phyloP scores from a whole-genome alignment of 495 filamentous ascomycete species.

The Lasiosphaeria ovina region DNA sequence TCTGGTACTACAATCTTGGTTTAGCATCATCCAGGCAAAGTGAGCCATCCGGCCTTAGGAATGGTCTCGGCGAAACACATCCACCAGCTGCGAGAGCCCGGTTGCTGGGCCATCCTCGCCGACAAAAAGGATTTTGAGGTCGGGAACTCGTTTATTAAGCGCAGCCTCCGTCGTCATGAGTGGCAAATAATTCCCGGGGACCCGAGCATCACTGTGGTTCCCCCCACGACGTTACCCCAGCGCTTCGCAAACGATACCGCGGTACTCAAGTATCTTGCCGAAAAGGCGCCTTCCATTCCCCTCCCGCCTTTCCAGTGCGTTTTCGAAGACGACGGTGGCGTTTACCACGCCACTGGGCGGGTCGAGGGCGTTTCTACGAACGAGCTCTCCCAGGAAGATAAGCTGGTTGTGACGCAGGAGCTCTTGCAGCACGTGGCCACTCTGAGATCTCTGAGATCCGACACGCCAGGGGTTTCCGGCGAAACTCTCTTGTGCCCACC shows the following conservation, averaged over 20 bases:
- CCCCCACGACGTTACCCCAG: neutral
- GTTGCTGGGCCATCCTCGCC: neutral
- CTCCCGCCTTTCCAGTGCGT: neutral
- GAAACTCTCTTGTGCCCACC: conserved; percentile 4
- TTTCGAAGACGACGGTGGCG: neutral
- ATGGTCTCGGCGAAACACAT: neutral
- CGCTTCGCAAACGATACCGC: neutral
- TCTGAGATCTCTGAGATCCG: neutral
- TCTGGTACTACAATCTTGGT: no score
- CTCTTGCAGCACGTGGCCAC: conserved; percentile 1
- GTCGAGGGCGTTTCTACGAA: neutral
- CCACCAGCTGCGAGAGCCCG: neutral
- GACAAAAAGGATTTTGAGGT: conserved; percentile 2
- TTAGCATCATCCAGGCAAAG: no score
- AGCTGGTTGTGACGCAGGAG: neutral
- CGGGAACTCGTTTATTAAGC: conserved; percentile 2
- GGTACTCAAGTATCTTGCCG: neutral
- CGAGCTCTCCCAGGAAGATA: neutral
- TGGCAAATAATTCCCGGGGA: neutral
- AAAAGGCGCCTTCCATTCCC: neutral
- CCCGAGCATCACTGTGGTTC: no score
- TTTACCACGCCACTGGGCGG: neutral
- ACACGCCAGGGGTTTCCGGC: conserved; percentile 8
- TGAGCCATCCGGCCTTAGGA: no score
- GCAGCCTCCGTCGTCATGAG: neutral